A percentile compares a stretch with the other conserved stretches of the same genome.
Evolutionary conservation across 495 filamentous ascomycete genomes (phyloP).

Genomic region (Aspergillus campestris): DNA sequence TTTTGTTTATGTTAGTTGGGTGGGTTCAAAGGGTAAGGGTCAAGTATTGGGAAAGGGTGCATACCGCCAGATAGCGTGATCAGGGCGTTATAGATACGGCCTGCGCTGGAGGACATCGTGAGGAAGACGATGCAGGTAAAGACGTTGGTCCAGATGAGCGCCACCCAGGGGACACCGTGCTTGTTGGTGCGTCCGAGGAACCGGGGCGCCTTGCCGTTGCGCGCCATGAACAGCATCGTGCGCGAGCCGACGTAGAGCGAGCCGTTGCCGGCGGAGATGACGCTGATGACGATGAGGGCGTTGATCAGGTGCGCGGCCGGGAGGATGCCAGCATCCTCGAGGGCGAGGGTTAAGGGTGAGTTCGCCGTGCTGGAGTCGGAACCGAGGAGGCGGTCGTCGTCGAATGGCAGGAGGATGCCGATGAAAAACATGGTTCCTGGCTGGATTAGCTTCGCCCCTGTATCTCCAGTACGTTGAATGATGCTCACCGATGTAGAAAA

Average conservation of each 20-base stretch:
- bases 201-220: constrained; percentile 53
- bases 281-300: constrained; percentile 60
- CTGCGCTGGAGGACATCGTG: constrained; percentile 50
- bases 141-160: constrained; percentile 53
- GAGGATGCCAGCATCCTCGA: constrained; percentile 55
- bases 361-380: constrained; percentile 45
- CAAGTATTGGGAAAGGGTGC: constrained; percentile 13
- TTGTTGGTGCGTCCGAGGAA: constrained; percentile 56
- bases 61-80: constrained; percentile 38
- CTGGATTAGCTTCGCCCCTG: background rate
- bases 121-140: constrained; percentile 62
- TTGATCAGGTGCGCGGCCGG: constrained; percentile 65
- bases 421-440: constrained; percentile 53
- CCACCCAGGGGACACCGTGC: constrained; percentile 56
- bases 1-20: constrained; percentile 18
- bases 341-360: constrained; percentile 69
- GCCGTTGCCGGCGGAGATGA: constrained; percentile 60
- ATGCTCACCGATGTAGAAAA: constrained; percentile 58
- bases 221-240: constrained; percentile 58
- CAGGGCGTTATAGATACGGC: constrained; percentile 38
- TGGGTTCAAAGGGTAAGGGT: constrained; percentile 29
- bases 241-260: constrained; percentile 61
- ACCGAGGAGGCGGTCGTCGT: constrained; percentile 35
- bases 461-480: background rate
- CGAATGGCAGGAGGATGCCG: constrained; percentile 57